phyloP scores from a whole-genome alignment of 1,139 yeast genomes.

The Saccharomyces hybrid region DNA sequence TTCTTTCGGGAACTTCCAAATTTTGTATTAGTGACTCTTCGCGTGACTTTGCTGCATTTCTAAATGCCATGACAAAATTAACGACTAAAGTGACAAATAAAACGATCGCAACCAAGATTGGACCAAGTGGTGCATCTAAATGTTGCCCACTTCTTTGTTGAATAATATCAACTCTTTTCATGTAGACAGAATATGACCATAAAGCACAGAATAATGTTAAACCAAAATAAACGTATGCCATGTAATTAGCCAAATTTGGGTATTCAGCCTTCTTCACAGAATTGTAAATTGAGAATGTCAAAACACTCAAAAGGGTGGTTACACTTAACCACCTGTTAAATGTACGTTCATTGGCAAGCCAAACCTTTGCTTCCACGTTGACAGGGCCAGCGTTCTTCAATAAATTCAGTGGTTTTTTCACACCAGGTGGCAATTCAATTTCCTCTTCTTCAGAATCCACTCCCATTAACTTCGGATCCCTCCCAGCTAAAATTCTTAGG shows the following conservation, averaged over 20 bases:
- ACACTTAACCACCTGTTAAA: conserved; percentile 93
- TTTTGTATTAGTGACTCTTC: neutral
- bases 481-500: conserved; percentile 27
- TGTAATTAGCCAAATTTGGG: conserved; percentile 45
- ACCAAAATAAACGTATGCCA: conserved; percentile 75
- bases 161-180: conserved; percentile 64
- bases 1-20: neutral
- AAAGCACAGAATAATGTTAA: conserved; percentile 74
- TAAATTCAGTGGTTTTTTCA: conserved; percentile 66
- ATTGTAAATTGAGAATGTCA: conserved; percentile 77
- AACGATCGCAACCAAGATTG: conserved; percentile 67
- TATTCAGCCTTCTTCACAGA: conserved; percentile 63
- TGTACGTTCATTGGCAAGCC: conserved; percentile 50
- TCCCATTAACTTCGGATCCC: conserved; percentile 38
- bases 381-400: conserved; percentile 87
- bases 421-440: conserved; percentile 81
- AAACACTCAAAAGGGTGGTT: conserved; percentile 76
- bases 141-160: conserved; percentile 78
- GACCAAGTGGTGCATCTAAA: conserved; percentile 85
- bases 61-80: conserved; percentile 68
- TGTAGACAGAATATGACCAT: conserved; percentile 84
- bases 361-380: conserved; percentile 76
- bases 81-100: conserved; percentile 57
- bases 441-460: conserved; percentile 88
- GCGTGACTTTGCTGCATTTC: conserved; percentile 31